Conservation (phyloP, 345 rosid genomes). For the Eucalyptus caleyi region DNA sequence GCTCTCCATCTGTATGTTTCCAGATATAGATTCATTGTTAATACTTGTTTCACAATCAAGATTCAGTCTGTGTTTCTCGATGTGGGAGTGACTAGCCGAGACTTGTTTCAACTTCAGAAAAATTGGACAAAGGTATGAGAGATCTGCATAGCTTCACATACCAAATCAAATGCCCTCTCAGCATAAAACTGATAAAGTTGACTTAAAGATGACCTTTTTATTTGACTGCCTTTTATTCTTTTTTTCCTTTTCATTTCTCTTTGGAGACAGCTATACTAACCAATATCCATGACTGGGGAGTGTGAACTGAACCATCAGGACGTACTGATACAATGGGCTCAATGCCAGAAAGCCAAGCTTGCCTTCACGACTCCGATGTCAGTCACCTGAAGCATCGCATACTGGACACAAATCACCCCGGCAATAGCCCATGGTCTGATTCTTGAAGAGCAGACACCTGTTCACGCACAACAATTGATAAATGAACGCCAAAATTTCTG, state of each 20-base stretch:
- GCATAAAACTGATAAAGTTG: neutral
- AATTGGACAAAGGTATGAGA: neutral
- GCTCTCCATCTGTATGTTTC: neutral
- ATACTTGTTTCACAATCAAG: neutral
- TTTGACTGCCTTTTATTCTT: neutral
- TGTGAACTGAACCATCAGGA: conserved; percentile 73
- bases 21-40: neutral
- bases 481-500: neutral
- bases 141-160: neutral
- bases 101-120: neutral
- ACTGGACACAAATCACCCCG: conserved; percentile 58
- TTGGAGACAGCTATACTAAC: conserved; percentile 1
- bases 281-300: conserved; percentile 91
- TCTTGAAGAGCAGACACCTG: conserved; percentile 54
- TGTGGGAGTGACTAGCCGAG: neutral
- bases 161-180: neutral
- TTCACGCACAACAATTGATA: neutral
- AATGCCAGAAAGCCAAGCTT: conserved; percentile 58
- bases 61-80: neutral
- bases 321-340: conserved; percentile 57
- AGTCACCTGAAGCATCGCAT: conserved; percentile 35
- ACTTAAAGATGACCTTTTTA: neutral
- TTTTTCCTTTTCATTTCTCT: neutral
- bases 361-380: conserved; percentile 46
- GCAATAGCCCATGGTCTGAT: conserved; percentile 32